Conservation (phyloP, 73 alveolate genomes). For the Symbiodinium pilosum region DNA sequence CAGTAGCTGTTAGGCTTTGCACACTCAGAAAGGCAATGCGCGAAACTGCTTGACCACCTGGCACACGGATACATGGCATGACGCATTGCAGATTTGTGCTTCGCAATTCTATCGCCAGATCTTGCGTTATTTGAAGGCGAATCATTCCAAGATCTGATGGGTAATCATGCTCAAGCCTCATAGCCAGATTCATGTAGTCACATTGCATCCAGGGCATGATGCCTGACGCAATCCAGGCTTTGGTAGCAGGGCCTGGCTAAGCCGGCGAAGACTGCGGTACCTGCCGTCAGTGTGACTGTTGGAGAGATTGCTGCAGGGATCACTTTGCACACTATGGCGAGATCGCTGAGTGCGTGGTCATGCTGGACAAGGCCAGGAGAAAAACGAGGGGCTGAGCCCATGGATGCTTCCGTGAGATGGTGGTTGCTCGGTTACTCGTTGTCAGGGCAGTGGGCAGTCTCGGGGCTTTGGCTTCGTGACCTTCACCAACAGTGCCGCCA, state of each 20-base stretch:
- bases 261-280: not conserved
- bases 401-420: not conserved
- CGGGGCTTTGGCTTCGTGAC: slow-evolving; percentile 94
- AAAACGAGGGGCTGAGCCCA: not conserved
- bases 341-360: slow-evolving; percentile 85
- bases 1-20: too few relatives aligned
- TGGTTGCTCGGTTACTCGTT: too few relatives aligned
- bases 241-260: not conserved
- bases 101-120: too few relatives aligned
- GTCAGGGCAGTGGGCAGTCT: slow-evolving; percentile 65
- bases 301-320: slow-evolving; percentile 82
- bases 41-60: too few relatives aligned
- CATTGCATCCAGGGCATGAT: not conserved
- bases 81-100: not conserved
- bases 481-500: slow-evolving; percentile 33
- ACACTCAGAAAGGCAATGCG: too few relatives aligned
- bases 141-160: not conserved
- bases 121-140: not conserved
- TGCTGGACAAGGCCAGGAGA: slow-evolving; percentile 65
- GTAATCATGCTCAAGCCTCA: not conserved
- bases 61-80: slow-evolving; percentile 4
- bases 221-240: not conserved
- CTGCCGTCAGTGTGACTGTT: not conserved
- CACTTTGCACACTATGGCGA: slow-evolving; percentile 86
- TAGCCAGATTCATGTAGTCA: not conserved